phyloP scores from a whole-genome alignment of 192 early-diverging fungal genomes.

The Kickxella alabastrina region DNA sequence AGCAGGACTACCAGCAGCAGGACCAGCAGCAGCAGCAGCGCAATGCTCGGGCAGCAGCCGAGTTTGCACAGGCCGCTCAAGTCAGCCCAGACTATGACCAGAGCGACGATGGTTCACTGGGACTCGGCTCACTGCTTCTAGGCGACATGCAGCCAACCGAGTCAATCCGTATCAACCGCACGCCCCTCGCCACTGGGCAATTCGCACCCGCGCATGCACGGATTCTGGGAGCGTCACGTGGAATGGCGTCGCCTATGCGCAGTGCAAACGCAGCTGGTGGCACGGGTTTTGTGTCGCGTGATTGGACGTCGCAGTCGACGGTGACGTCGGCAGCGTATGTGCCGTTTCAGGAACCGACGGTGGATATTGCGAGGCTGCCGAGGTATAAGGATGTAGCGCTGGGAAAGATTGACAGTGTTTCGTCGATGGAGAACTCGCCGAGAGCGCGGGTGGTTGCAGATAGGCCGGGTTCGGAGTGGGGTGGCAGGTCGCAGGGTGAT shows the following conservation, averaged over 20 bases:
- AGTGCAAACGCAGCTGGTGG: no score
- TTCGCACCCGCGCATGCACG: conserved; percentile 5
- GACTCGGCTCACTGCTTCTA: conserved; percentile 39
- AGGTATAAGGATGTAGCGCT: conserved; percentile 17
- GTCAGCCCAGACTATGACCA: background rate
- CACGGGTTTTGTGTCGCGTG: no score
- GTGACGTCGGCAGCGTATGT: conserved; percentile 13
- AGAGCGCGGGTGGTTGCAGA: conserved; percentile 1
- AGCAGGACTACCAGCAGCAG: no score
- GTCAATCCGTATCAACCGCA: no score
- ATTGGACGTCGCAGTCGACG: conserved; percentile 7
- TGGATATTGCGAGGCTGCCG: conserved; percentile 32
- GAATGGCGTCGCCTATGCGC: background rate
- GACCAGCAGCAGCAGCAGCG: background rate
- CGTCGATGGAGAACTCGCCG: background rate
- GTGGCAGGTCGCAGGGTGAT: no score
- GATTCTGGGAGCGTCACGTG: conserved; percentile 6
- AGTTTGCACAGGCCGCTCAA: conserved; percentile 12
- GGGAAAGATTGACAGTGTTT: background rate
- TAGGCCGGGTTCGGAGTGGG: background rate
- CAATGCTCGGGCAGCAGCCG: conserved; percentile 14
- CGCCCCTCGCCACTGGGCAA: no score
- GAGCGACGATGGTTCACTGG: conserved; percentile 19
- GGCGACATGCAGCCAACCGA: no score
- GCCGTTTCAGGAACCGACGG: conserved; percentile 51